Evolutionary conservation across 257 asterid species (phyloP).

Genomic region (Vinca minor): DNA sequence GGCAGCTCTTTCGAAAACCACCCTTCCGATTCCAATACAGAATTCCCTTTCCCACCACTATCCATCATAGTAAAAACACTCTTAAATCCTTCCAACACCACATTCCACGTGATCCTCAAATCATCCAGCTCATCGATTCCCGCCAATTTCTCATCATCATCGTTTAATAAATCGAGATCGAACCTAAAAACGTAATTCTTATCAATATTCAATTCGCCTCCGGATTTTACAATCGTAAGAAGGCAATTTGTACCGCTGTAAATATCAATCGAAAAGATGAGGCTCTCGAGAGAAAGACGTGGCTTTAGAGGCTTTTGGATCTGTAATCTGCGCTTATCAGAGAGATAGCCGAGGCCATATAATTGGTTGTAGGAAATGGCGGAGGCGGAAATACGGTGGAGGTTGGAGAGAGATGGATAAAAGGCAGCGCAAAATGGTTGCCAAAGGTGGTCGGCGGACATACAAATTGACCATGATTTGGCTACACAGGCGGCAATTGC

Average conservation of each 20-base stretch:
- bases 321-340: conserved; percentile 36
- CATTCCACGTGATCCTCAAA: conserved; percentile 56
- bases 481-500: conserved; percentile 57
- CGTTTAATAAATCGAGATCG: conserved; percentile 27
- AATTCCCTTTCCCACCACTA: conserved; percentile 58
- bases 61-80: conserved; percentile 64
- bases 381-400: conserved; percentile 26
- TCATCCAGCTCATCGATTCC: conserved; percentile 25
- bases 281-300: conserved; percentile 26
- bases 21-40: conserved; percentile 68
- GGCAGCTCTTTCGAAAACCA: conserved; percentile 90
- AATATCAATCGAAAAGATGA: conserved; percentile 48
- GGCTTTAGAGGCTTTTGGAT: conserved; percentile 36
- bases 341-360: conserved; percentile 46
- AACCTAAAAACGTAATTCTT: conserved; percentile 43
- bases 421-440: conserved; percentile 44
- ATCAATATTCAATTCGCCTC: conserved; percentile 26
- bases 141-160: conserved; percentile 1
- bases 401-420: conserved; percentile 60
- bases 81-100: conserved; percentile 46
- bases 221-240: conserved; percentile 22
- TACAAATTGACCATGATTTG: conserved; percentile 52
- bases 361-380: conserved; percentile 46
- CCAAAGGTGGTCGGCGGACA: conserved; percentile 80
- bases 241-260: conserved; percentile 15